Base-by-base conservation (phyloP, 305 asterid genomes). In the Solanum hybrid region DNA sequence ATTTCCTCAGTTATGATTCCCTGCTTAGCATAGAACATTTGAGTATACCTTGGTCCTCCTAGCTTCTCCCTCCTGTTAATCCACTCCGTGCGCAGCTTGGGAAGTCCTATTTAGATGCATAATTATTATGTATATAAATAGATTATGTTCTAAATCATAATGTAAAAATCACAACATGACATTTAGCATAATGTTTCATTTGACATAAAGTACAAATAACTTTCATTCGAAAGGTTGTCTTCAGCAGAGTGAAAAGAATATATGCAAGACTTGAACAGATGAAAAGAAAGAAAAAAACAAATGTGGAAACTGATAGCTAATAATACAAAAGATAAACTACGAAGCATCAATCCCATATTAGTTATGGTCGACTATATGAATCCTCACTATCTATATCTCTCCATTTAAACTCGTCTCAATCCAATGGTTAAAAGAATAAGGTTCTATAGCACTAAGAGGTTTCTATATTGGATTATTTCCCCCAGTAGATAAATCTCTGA, bases 1-100 rank as follows among this genome's bases (percentile, higher is more conserved):
- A 97, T 97, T 89, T 97, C 99, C 90, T 97, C 99, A 3, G 99
- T 97, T 88, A 96, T 95, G 89, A 95, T 92, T 75, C 98, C 98
- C 80, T 95, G 96, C 95, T 95, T 97, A 66, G 99, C 99, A 79
- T 96, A 97, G 93, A 56, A 96, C 99, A 97, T 96, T 87, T 97
- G 99, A 17, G 99, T 96, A 89, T 90, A 94, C 91, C 99, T 94
- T 12, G 98, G 98, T 29, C 93, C 95, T 64, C 97, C 98, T 87
- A 93, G 38, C 89, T 96, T 94, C 90, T 96, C 98, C 91, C 99
- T 93, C 91, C 94, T 92, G 91, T 95, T 96, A 84, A 96, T 91
- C 99, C 99, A 97, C 80, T 94, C 98, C 92, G 93, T 92, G 24
- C 99, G 94, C 93, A 95, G 90, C 93, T 95, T 97, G 16, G 99